Percentiles rank a stretch among this genome's conserved stretches.
Conservation (phyloP, 805 yeast genomes). For the Vanderwaltozyma tropicalis region DNA sequence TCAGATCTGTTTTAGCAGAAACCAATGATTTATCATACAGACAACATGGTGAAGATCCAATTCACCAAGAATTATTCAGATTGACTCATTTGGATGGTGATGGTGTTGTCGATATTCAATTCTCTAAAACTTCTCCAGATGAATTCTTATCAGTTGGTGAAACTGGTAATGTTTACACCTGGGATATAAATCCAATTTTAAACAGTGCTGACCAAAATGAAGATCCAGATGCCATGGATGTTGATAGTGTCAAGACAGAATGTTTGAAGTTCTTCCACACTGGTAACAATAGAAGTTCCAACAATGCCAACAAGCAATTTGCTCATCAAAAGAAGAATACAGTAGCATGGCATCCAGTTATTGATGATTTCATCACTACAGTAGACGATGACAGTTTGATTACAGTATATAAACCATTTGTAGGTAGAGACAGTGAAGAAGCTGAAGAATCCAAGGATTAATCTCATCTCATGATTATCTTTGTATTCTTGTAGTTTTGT, state of each 20-base stretch:
- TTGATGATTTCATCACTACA: conserved; percentile 20
- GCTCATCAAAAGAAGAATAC: conserved; percentile 11
- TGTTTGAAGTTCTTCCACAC: conserved; percentile 24
- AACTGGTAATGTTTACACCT: conserved; percentile 25
- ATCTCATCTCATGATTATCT: not conserved
- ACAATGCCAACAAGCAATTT: conserved; percentile 6
- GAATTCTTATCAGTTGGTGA: conserved; percentile 22
- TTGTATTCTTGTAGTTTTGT: too few relatives aligned
- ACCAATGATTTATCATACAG: conserved; percentile 3
- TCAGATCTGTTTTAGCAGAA: conserved; percentile 17
- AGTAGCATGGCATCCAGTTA: conserved; percentile 23
- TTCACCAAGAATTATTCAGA: conserved; percentile 10
- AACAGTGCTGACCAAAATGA: conserved; percentile 1
- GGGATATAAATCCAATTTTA: conserved; percentile 15
- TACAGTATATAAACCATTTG: conserved; percentile 21
- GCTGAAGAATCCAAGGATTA: not conserved
- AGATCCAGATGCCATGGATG: conserved; percentile 11
- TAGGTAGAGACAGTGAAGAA: conserved; percentile 10
- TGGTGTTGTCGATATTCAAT: conserved; percentile 17
- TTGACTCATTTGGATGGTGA: conserved; percentile 20
- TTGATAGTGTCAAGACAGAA: conserved; percentile 5
- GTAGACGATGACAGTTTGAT: conserved; percentile 22
- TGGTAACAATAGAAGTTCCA: conserved; percentile 20
- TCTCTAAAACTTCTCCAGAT: conserved; percentile 16
- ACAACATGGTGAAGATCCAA: conserved; percentile 7